phyloP scores from a whole-genome alignment of 1,139 yeast species.

The Yarrowia galli region DNA sequence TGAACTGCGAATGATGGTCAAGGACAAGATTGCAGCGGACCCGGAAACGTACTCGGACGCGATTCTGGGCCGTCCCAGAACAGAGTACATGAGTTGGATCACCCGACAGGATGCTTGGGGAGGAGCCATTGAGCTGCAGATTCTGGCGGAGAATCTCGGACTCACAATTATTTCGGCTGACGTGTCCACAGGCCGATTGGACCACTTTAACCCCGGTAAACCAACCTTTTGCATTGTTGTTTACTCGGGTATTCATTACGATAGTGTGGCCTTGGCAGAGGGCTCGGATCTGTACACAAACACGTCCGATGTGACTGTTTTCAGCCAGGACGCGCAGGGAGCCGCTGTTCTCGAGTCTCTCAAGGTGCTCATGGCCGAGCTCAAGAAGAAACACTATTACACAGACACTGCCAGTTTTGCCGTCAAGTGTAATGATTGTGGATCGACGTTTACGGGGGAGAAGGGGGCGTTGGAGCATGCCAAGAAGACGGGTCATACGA shows the following conservation, averaged over 20 bases:
- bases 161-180: constrained; percentile 70
- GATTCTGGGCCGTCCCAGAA: constrained; percentile 62
- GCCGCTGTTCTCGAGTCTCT: constrained; percentile 54
- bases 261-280: constrained; percentile 59
- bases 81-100: constrained; percentile 70
- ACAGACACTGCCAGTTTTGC: constrained; percentile 72
- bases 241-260: constrained; percentile 81
- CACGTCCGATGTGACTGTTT: constrained; percentile 55
- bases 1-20: constrained; percentile 59
- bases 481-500: constrained; percentile 64
- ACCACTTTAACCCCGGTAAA: constrained; percentile 61
- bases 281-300: constrained; percentile 42
- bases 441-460: constrained; percentile 65
- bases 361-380: constrained; percentile 54
- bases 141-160: constrained; percentile 62
- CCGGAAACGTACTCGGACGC: constrained; percentile 62
- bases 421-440: constrained; percentile 67
- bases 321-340: constrained; percentile 48
- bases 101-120: constrained; percentile 74
- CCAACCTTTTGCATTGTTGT: constrained; percentile 60
- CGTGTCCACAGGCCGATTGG: constrained; percentile 67
- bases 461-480: constrained; percentile 74
- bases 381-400: constrained; percentile 64
- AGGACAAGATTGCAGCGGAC: constrained; percentile 56
- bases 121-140: constrained; percentile 81